These are phyloP conservation scores for Lanmaoa rubissima DNA, from an alignment of 768 basidiomycete genomes.

Conservation along the genomic window DNA sequence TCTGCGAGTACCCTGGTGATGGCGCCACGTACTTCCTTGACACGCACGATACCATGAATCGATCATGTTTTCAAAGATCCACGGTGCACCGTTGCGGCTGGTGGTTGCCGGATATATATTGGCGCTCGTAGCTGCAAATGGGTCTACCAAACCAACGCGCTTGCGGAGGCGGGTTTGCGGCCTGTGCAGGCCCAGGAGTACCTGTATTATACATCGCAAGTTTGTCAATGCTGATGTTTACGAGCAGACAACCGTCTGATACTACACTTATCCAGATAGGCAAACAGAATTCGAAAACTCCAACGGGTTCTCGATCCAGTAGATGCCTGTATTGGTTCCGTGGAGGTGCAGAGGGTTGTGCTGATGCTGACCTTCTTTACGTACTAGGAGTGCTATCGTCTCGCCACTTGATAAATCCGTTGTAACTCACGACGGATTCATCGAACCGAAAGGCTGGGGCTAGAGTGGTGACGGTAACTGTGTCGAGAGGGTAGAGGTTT, in stretches of 20 bases:
- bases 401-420: conserved; percentile 38
- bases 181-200: conserved; percentile 56
- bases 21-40: conserved; percentile 43
- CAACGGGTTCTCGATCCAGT: conserved; percentile 55
- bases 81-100: conserved; percentile 49
- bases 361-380: not conserved
- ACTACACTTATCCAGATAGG: conserved; percentile 14
- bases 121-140: conserved; percentile 55
- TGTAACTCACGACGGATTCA: conserved; percentile 47
- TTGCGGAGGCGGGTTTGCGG: conserved; percentile 46
- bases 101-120: conserved; percentile 55
- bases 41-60: not conserved
- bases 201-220: conserved; percentile 50
- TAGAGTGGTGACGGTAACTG: conserved; percentile 51
- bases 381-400: conserved; percentile 15
- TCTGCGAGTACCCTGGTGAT: conserved; percentile 50
- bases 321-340: conserved; percentile 43
- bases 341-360: not conserved
- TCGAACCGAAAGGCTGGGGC: conserved; percentile 43
- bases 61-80: conserved; percentile 47
- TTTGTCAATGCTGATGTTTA: conserved; percentile 24
- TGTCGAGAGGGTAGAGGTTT: conserved; percentile 57
- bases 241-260: not conserved
- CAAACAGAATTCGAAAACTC: conserved; percentile 51
- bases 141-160: conserved; percentile 51